Conservation (phyloP, 2,329 filamentous ascomycete genomes). For the Incumbomyces delicatus region DNA sequence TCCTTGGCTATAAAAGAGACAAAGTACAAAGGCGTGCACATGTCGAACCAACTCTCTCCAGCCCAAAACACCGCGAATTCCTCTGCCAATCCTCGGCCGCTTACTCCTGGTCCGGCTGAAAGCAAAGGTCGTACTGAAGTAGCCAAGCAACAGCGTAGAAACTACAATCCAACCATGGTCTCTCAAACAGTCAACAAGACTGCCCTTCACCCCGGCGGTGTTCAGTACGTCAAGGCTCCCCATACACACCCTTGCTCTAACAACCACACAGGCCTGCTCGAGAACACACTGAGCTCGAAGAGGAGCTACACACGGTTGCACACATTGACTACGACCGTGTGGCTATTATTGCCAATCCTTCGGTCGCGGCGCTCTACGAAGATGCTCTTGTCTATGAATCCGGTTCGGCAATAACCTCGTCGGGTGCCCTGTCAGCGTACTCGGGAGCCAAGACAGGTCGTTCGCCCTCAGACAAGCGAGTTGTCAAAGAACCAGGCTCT, state of each 20-base stretch:
- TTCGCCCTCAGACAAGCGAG: conserved; percentile 92
- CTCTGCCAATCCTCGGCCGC: conserved; percentile 12
- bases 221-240: conserved; percentile 56
- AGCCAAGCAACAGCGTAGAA: conserved; percentile 17
- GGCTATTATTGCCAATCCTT: conserved; percentile 92
- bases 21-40: conserved; percentile 4
- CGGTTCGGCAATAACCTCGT: conserved; percentile 92
- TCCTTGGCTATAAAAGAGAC: conserved; percentile 6
- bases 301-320: conserved; percentile 92
- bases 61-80: not conserved
- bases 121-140: conserved; percentile 18
- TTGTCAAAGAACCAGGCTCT: conserved; percentile 83
- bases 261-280: conserved; percentile 54
- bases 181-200: conserved; percentile 73
- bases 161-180: conserved; percentile 30
- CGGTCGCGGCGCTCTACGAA: conserved; percentile 93
- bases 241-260: conserved; percentile 7
- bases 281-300: conserved; percentile 94
- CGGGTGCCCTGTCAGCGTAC: conserved; percentile 91
- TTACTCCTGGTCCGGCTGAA: conserved; percentile 17
- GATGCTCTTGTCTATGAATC: conserved; percentile 96
- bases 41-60: conserved; percentile 2
- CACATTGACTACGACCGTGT: conserved; percentile 99
- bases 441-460: conserved; percentile 96
- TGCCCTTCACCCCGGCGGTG: conserved; percentile 78